A percentile compares a stretch with the other conserved stretches of the same genome.
Conservation (phyloP, 2,329 filamentous ascomycete species). For the Aspergillus carbonarius region DNA sequence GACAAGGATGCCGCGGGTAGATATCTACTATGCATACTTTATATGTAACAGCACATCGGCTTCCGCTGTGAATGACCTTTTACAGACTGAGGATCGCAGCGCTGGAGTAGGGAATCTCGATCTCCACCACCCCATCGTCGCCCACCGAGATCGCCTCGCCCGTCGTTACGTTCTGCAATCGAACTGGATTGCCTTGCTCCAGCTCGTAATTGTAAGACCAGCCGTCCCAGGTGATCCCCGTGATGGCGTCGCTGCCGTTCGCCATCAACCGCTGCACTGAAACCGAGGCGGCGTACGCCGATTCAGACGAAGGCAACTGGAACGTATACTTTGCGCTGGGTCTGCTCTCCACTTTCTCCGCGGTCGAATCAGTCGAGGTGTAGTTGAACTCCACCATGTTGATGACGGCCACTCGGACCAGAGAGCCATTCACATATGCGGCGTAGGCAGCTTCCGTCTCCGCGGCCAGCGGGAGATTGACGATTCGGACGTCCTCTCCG, state of each 20-base stretch:
- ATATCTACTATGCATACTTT: constrained; percentile 6
- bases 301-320: constrained; percentile 19
- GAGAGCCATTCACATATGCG: constrained; percentile 29
- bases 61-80: neutral
- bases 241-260: constrained; percentile 64
- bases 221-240: constrained; percentile 62
- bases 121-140: constrained; percentile 33
- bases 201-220: constrained; percentile 63
- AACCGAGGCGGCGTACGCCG: constrained; percentile 22
- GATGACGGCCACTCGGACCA: constrained; percentile 55
- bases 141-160: constrained; percentile 45
- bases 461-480: constrained; percentile 46
- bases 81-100: constrained; percentile 20
- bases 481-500: constrained; percentile 49
- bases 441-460: constrained; percentile 53
- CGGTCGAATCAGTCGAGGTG: constrained; percentile 22
- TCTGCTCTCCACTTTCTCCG: constrained; percentile 28
- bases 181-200: constrained; percentile 53
- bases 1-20: neutral
- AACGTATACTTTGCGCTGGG: constrained; percentile 26
- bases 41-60: neutral
- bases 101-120: constrained; percentile 29
- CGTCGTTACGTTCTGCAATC: constrained; percentile 56
- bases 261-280: constrained; percentile 54
- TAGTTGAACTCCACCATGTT: constrained; percentile 62